These are phyloP conservation scores for Alternaria solani DNA, from an alignment of 2,329 filamentous ascomycete genomes.

Conservation along the genomic window DNA sequence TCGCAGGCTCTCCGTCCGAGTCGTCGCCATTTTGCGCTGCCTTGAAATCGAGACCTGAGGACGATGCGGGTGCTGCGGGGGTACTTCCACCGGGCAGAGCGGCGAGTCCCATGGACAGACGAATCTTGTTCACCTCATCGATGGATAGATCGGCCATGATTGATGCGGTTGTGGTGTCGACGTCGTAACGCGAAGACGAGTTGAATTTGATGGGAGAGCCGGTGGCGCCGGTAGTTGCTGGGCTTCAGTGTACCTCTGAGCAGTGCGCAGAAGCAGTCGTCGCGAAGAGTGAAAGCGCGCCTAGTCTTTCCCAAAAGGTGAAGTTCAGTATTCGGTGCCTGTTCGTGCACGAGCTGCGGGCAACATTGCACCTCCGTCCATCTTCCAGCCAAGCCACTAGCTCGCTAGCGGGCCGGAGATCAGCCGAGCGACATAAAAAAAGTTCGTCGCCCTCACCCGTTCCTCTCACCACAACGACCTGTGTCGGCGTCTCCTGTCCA, in stretches of 20 bases:
- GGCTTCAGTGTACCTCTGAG: neutral
- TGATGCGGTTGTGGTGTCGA: constrained; percentile 10
- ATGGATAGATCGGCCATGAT: constrained; percentile 60
- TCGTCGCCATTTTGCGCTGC: constrained; percentile 56
- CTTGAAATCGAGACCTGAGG: constrained; percentile 66
- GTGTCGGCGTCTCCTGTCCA: constrained; percentile 81
- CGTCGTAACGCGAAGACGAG: neutral
- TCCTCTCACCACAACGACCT: constrained; percentile 70
- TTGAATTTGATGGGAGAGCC: neutral
- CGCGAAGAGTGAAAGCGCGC: neutral
- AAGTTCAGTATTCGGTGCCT: constrained; percentile 1
- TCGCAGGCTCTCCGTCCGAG: constrained; percentile 74
- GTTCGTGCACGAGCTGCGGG: constrained; percentile 6
- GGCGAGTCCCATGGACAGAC: constrained; percentile 86
- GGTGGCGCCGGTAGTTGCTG: neutral
- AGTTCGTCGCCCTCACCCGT: constrained; percentile 28
- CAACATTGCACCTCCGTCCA: constrained; percentile 11
- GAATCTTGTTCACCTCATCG: constrained; percentile 93
- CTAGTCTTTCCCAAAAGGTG: neutral
- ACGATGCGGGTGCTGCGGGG: constrained; percentile 64
- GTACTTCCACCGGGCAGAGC: constrained; percentile 74
- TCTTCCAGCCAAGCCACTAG: constrained; percentile 30
- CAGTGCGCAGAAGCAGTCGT: neutral
- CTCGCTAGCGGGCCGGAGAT: constrained; percentile 24
- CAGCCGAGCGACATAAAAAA: constrained; percentile 40